These are phyloP conservation scores for Gastrolobium bilobum DNA, from an alignment of 306 rosid genomes.

Conservation along the genomic window DNA sequence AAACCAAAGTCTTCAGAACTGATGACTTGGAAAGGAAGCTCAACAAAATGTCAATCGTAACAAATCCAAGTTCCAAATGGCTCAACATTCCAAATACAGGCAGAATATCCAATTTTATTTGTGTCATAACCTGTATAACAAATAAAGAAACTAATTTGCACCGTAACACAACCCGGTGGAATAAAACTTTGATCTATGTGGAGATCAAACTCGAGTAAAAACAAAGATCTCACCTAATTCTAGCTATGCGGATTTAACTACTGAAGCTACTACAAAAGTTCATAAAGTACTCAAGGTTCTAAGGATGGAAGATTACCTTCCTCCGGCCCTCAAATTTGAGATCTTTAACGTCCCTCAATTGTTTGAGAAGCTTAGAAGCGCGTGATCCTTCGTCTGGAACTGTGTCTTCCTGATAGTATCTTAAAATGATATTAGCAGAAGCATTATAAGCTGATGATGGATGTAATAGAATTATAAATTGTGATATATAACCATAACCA, in stretches of 20 bases:
- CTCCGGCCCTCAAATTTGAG: neutral
- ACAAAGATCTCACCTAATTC: too few relatives aligned
- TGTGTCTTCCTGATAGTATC: neutral
- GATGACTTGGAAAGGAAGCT: conserved; percentile 29
- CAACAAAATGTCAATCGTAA: conserved; percentile 6
- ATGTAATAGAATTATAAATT: neutral
- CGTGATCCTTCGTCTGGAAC: neutral
- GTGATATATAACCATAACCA: neutral
- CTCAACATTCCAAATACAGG: conserved; percentile 7
- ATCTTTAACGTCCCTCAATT: conserved; percentile 14
- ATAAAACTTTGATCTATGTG: too few relatives aligned
- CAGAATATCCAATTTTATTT: neutral
- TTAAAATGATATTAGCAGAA: neutral
- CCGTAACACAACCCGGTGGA: neutral
- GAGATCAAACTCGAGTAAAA: neutral
- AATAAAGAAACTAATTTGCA: neutral
- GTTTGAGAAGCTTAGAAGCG: neutral
- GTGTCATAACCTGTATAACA: neutral
- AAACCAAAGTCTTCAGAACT: neutral
- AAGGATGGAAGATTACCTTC: neutral
- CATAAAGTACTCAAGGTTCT: too few relatives aligned
- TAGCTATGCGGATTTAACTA: neutral
- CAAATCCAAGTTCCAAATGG: conserved; percentile 4
- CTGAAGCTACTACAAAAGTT: too few relatives aligned
- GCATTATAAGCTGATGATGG: conserved; percentile 4